Evolutionary conservation across 2,329 filamentous ascomycete genomes (phyloP), one percentile per base, ranked within the genome.

Genomic region (Mycosphaerella arachidis): DNA sequence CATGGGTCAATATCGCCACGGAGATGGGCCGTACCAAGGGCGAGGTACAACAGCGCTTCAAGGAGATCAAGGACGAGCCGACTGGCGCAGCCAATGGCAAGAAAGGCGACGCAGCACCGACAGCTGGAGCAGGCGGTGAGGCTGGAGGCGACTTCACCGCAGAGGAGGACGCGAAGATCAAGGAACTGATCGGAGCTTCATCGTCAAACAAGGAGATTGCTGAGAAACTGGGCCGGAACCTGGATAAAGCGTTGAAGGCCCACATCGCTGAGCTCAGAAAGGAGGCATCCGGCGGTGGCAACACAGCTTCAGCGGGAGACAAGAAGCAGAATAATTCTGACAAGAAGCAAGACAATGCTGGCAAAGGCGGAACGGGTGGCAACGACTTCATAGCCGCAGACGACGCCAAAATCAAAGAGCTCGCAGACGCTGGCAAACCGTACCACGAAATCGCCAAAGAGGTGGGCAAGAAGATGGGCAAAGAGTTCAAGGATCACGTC

Each of bases 151-250:
- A 57, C 16, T 67, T 64, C 31, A 76, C 74, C 0, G 48, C 68
- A 3, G 74, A 75, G 48, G 71, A 80, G 48, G 77, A 81, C 51
- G 68, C 71, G 4, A 73, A 71, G 60, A 61, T 81, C 4, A 62
- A 76, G 18, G 66, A 70, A 6, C 56, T 77, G 65, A 77, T 76
- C 60, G 65, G 51, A 1, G 68, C 67, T 3, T 66, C 67, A 31
- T 69, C 61, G 1, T 31, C 58, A 7, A 78, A 73, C 75, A 65
- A 61, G 1, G 48, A 69, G 0, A 75, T 78, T 40, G 70, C 61
- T 0, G 33, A 63, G 6, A 68, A 68, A 12, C 20, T 77, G 3
- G 69, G 67, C 3, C 75, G 75, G 48, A 33, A 60, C 0, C 58
- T 51, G 2, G 40, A 68, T 45, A 48, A 52, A 3, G 55, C 56